A percentile compares a stretch with the other conserved stretches of the same genome.
Evolutionary conservation across 169 alveolate genomes (phyloP).

Genomic region (Babesia bovis): DNA sequence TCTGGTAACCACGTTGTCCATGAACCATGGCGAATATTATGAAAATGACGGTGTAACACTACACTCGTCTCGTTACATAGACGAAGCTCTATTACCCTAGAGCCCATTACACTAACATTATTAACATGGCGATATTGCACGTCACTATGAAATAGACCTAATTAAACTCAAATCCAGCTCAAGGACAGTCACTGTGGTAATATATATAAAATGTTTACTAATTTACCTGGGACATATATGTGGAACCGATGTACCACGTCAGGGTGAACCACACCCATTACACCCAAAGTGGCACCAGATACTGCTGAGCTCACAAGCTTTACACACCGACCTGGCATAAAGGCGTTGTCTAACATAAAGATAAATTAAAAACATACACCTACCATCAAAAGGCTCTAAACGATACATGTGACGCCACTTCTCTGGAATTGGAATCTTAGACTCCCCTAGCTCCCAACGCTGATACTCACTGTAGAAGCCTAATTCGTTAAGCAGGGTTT

Average conservation of each 20-base stretch:
- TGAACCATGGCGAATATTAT: slow-evolving; percentile 47
- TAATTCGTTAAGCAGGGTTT: slow-evolving; percentile 76
- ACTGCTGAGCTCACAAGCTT: slow-evolving; percentile 17
- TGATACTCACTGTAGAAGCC: slow-evolving; percentile 78
- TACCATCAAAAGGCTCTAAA: slow-evolving; percentile 66
- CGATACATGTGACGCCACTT: slow-evolving; percentile 46
- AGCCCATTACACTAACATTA: slow-evolving; percentile 10
- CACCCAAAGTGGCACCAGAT: slow-evolving; percentile 77
- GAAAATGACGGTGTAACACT: slow-evolving; percentile 38
- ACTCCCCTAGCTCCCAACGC: slow-evolving; percentile 66
- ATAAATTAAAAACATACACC: slow-evolving; percentile 17
- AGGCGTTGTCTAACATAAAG: slow-evolving; percentile 61
- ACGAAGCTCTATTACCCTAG: slow-evolving; percentile 21
- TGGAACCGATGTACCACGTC: slow-evolving; percentile 87
- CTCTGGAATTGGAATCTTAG: slow-evolving; percentile 71
- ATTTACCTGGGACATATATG: slow-evolving; percentile 83
- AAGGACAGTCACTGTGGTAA: slow-evolving; percentile 78
- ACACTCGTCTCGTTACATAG: slow-evolving; percentile 55
- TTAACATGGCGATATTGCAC: slow-evolving; percentile 16
- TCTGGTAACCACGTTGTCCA: slow-evolving; percentile 70
- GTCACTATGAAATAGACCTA: slow-evolving; percentile 4
- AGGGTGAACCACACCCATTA: slow-evolving; percentile 94
- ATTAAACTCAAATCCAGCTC: slow-evolving; percentile 52
- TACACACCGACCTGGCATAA: slow-evolving; percentile 84
- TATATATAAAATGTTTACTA: not conserved